These are phyloP conservation scores for Eragrostis nindensis DNA, from an alignment of 176 grass and related monocot species.

Conservation along the genomic window DNA sequence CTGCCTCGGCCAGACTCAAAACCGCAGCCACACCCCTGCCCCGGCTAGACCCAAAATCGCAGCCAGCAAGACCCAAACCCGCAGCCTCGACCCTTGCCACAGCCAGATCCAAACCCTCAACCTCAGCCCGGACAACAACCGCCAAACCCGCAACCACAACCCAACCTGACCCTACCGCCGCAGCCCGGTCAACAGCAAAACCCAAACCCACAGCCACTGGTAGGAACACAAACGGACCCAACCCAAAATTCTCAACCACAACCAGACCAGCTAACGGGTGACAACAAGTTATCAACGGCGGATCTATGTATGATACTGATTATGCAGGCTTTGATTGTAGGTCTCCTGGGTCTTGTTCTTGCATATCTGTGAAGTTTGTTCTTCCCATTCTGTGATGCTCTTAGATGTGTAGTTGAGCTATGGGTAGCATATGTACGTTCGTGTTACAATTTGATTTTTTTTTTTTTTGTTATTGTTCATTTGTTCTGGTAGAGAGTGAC, in stretches of 20 bases:
- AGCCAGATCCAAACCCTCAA: not conserved
- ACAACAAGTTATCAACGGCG: not conserved
- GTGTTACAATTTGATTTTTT: not conserved
- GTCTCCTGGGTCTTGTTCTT: not conserved
- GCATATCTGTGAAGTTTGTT: not conserved
- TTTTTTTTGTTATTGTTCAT: not conserved
- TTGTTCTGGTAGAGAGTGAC: not conserved
- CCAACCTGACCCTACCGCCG: not conserved
- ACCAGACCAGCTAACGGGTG: constrained; percentile 2
- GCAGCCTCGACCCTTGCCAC: not conserved
- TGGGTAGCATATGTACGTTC: not conserved
- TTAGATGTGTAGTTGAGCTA: not conserved
- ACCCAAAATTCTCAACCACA: not conserved
- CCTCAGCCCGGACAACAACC: no score
- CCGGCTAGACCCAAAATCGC: no score
- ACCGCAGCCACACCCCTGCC: no score
- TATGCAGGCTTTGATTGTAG: not conserved
- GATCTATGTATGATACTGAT: not conserved
- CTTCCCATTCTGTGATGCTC: not conserved
- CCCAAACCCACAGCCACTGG: no score
- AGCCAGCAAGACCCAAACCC: not conserved
- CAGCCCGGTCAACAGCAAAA: not conserved
- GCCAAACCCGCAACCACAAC: not conserved
- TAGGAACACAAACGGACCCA: not conserved
- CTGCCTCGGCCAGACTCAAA: not conserved